A percentile compares a stretch with the other conserved stretches of the same genome.
phyloP scores from a whole-genome alignment of 768 basidiomycete species.

The Serendipita indica region DNA sequence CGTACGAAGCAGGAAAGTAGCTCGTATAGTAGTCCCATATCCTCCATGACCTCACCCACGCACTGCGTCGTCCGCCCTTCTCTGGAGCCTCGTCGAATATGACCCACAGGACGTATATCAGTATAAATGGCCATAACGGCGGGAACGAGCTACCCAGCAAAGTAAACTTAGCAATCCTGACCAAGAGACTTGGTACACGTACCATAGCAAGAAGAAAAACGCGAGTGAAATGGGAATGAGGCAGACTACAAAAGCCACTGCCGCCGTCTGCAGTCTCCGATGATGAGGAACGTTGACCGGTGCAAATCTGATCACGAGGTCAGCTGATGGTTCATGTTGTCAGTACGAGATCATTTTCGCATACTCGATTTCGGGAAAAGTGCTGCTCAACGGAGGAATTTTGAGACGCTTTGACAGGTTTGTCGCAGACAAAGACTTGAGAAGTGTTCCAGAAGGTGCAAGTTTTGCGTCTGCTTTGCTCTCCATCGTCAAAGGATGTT shows the following conservation, averaged over 20 bases:
- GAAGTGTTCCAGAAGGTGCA: background rate
- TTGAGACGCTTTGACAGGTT: background rate
- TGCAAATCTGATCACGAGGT: slow-evolving; percentile 39
- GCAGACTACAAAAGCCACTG: slow-evolving; percentile 80
- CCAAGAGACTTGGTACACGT: slow-evolving; percentile 24
- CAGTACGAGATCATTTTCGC: background rate
- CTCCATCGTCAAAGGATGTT: background rate
- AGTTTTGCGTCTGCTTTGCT: background rate
- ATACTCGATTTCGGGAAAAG: slow-evolving; percentile 12
- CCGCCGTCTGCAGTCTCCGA: slow-evolving; percentile 75
- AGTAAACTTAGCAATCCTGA: background rate
- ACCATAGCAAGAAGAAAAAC: slow-evolving; percentile 73
- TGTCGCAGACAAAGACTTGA: background rate
- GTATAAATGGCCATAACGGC: slow-evolving; percentile 70
- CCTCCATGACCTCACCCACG: slow-evolving; percentile 52
- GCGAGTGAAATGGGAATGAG: slow-evolving; percentile 51
- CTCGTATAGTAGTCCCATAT: slow-evolving; percentile 89
- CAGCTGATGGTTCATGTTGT: background rate
- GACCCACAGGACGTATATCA: slow-evolving; percentile 67
- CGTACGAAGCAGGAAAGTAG: slow-evolving; percentile 81
- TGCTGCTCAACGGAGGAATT: background rate
- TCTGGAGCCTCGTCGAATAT: slow-evolving; percentile 62
- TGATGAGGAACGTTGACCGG: slow-evolving; percentile 76
- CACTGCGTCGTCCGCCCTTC: slow-evolving; percentile 49
- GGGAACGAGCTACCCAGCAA: slow-evolving; percentile 57